Percentiles rank a stretch among this genome's conserved stretches.
phyloP scores from a whole-genome alignment of 495 filamentous ascomycete genomes.

The Aspergillus affinis region DNA sequence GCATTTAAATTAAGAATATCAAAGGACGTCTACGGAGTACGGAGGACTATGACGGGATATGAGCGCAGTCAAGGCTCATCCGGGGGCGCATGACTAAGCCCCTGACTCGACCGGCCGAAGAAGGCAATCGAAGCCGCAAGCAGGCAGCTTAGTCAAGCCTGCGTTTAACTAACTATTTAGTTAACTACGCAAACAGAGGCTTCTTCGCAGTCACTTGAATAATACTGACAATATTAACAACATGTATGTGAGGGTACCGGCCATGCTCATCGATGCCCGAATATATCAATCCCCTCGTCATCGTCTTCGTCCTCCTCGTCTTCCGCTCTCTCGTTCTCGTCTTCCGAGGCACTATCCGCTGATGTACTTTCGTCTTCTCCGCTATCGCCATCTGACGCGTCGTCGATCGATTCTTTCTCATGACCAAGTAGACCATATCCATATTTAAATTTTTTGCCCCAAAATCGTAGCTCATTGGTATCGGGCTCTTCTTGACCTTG shows the following conservation, averaged over 20 bases:
- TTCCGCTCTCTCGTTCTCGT: slow-evolving; percentile 46
- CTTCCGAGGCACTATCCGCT: slow-evolving; percentile 34
- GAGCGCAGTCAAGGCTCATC: neutral
- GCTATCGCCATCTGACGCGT: slow-evolving; percentile 28
- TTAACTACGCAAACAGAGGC: too few species aligned
- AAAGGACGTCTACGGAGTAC: too few species aligned
- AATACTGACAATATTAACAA: neutral
- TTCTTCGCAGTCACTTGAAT: too few species aligned
- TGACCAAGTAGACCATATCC: slow-evolving; percentile 41
- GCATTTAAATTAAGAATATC: neutral
- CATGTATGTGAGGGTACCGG: neutral
- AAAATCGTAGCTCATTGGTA: slow-evolving; percentile 60
- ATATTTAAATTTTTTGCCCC: slow-evolving; percentile 56
- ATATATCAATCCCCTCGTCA: slow-evolving; percentile 62
- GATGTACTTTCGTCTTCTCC: slow-evolving; percentile 30
- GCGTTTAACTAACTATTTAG: too few species aligned
- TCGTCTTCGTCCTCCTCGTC: slow-evolving; percentile 56
- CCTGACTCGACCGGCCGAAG: slow-evolving; percentile 1
- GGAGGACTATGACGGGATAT: neutral
- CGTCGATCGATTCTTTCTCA: slow-evolving; percentile 29
- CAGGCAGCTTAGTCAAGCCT: slow-evolving; percentile 22
- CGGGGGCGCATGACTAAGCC: neutral
- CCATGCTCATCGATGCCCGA: slow-evolving; percentile 61
- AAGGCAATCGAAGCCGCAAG: slow-evolving; percentile 38
- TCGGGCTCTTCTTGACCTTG: slow-evolving; percentile 52